Evolutionary conservation across 495 filamentous ascomycete genomes (phyloP).

Genomic region (Trichoderma reesei): DNA sequence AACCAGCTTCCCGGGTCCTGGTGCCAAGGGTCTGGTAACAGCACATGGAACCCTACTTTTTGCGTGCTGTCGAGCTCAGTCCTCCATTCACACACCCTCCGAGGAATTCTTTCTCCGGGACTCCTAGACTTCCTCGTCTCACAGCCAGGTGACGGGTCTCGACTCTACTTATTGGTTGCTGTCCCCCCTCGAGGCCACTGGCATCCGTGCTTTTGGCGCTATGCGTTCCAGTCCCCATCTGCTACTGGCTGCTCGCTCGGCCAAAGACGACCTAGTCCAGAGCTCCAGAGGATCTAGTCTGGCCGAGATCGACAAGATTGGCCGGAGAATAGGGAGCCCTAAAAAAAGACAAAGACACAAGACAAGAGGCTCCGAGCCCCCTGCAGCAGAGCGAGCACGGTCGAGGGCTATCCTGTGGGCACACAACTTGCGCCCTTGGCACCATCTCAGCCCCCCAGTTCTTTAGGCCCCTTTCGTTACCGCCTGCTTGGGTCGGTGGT

Average conservation of each 20-base stretch:
- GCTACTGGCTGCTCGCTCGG: no score
- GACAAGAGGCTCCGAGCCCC: not conserved
- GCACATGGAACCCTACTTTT: not conserved
- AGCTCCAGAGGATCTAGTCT: not conserved
- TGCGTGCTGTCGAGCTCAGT: not conserved
- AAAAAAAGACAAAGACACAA: not conserved
- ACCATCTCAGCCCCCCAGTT: not conserved
- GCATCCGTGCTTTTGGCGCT: not conserved
- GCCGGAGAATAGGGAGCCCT: not conserved
- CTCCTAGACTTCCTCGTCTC: not conserved
- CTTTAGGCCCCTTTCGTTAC: constrained; percentile 1
- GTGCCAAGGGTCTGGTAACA: not conserved
- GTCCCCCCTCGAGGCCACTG: not conserved
- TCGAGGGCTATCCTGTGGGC: no score
- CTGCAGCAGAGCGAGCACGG: not conserved
- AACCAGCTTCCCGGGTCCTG: constrained; percentile 6
- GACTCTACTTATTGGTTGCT: not conserved
- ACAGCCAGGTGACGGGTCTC: not conserved
- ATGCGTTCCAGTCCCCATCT: not conserved
- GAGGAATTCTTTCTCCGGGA: not conserved
- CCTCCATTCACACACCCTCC: no score
- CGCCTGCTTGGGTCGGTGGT: constrained; percentile 5
- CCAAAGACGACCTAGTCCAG: no score
- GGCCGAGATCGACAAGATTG: not conserved
- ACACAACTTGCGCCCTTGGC: no score